Evolutionary conservation across 495 filamentous ascomycete genomes (phyloP), one percentile per base, ranked within the genome.

Genomic region (Apiosordaria backusii): DNA sequence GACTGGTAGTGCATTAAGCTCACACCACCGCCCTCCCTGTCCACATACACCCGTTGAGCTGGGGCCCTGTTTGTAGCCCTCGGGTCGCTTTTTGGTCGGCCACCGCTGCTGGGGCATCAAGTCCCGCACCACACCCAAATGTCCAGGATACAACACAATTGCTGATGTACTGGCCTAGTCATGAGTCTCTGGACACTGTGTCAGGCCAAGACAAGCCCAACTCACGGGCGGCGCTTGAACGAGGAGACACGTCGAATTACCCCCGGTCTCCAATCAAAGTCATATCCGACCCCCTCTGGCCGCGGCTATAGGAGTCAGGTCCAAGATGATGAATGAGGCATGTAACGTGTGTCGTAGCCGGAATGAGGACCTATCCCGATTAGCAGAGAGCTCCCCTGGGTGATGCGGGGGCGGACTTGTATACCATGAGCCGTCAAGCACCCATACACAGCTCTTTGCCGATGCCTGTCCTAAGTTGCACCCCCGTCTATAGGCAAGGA

Each of bases 261-360:
- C 55, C 60, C 29, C 50, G 63, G 23, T 68, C 68, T 67, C 74
- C 68, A 76, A 74, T 70, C 67, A 73, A 62, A 62, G 65, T 50
- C 61, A 65, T 18, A 63, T 60, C 65, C 65, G 64, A 61, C 21
- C 23, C 24, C 35, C 61, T 71, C 65, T 66, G 67, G 65, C 72
- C 69, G 68, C 68, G 62, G 70, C 69, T 67, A 71, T 69, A 40
- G 40, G 66, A 40, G 60, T 25, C 59, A 65, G 58, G 59, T 64
- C 62, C 62, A 68, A 53, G 67, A 61, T 35, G 40, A 54, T 60
- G 60, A 69, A 60, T 50, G 65, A 45, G 35, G 16, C 35, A 45
- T 45, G 35, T 45, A 45, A 45, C 57, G 40, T 57, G 61, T 53
- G 45, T 52, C 52, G 55, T n/a, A 35, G 27, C 58, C 55, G 29